phyloP scores from a whole-genome alignment of 768 basidiomycete species.

The Thelephora ganbajun region DNA sequence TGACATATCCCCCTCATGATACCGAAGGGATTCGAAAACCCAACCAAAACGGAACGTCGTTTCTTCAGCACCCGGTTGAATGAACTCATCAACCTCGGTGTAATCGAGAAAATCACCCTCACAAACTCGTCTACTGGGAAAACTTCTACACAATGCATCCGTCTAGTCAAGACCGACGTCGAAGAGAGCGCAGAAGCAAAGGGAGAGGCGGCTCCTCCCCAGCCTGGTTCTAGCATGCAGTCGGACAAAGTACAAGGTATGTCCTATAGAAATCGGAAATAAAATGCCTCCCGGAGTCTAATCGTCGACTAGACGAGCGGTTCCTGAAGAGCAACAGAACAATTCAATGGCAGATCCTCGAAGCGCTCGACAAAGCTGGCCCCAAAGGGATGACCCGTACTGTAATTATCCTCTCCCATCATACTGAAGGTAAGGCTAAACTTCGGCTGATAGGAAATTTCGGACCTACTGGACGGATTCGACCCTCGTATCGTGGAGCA shows the following conservation, averaged over 20 bases:
- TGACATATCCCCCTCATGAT: neutral
- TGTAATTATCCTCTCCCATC: slow-evolving; percentile 21
- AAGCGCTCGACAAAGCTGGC: slow-evolving; percentile 56
- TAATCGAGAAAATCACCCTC: slow-evolving; percentile 64
- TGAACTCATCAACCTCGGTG: slow-evolving; percentile 56
- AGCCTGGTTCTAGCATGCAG: too few species aligned
- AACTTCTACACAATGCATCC: slow-evolving; percentile 43
- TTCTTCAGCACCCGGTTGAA: slow-evolving; percentile 67
- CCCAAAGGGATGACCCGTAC: slow-evolving; percentile 58
- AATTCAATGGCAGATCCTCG: slow-evolving; percentile 69
- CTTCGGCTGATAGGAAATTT: slow-evolving; percentile 37
- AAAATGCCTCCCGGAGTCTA: too few species aligned
- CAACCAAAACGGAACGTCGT: slow-evolving; percentile 65
- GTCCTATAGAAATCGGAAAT: neutral
- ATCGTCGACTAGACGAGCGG: too few species aligned
- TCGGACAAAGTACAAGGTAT: neutral
- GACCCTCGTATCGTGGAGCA: slow-evolving; percentile 77
- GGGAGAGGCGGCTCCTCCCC: neutral
- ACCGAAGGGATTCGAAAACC: slow-evolving; percentile 58
- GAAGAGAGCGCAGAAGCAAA: slow-evolving; percentile 5
- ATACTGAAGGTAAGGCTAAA: neutral
- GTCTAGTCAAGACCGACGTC: slow-evolving; percentile 37
- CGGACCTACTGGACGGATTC: slow-evolving; percentile 46
- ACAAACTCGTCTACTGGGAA: slow-evolving; percentile 39
- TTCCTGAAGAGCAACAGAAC: slow-evolving; percentile 45